Conservation (phyloP, 1,284 basidiomycete species). For the Moesziomyces antarcticus region DNA sequence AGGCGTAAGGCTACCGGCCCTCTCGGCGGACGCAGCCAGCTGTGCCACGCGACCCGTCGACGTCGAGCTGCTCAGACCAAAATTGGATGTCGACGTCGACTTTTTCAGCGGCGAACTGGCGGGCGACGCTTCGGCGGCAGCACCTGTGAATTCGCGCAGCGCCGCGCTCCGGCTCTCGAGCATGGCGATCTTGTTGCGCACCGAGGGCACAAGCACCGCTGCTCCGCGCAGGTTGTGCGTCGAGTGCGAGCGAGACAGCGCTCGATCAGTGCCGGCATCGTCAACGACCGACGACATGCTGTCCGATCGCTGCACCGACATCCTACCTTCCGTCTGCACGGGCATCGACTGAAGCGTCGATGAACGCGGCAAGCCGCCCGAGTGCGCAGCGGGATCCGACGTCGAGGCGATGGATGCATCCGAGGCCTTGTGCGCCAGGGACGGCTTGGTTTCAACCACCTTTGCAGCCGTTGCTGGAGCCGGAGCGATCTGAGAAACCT, state of each 20-base stretch:
- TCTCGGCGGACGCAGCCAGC: constrained; percentile 16
- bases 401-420: constrained; percentile 4
- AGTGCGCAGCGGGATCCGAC: not conserved
- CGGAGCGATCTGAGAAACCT: not conserved
- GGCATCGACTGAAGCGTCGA: constrained; percentile 24
- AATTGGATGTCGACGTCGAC: not conserved
- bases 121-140: not conserved
- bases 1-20: constrained; percentile 6
- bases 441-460: not conserved
- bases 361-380: constrained; percentile 16
- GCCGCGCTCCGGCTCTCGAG: constrained; percentile 49
- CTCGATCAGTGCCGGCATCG: constrained; percentile 3
- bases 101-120: constrained; percentile 6
- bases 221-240: constrained; percentile 49
- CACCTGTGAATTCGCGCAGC: constrained; percentile 44
- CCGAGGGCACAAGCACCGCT: constrained; percentile 55
- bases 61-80: not conserved
- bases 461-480: too few species aligned
- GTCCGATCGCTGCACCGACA: constrained; percentile 35
- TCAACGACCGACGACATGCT: constrained; percentile 36
- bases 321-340: not conserved
- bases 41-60: constrained; percentile 14
- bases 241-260: constrained; percentile 34
- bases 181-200: constrained; percentile 63
- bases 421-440: not conserved